A percentile compares a stretch with the other conserved stretches of the same genome.
These are phyloP conservation scores for Leptographium flavum DNA, from an alignment of 2,329 filamentous ascomycete species.

Conservation along the genomic window DNA sequence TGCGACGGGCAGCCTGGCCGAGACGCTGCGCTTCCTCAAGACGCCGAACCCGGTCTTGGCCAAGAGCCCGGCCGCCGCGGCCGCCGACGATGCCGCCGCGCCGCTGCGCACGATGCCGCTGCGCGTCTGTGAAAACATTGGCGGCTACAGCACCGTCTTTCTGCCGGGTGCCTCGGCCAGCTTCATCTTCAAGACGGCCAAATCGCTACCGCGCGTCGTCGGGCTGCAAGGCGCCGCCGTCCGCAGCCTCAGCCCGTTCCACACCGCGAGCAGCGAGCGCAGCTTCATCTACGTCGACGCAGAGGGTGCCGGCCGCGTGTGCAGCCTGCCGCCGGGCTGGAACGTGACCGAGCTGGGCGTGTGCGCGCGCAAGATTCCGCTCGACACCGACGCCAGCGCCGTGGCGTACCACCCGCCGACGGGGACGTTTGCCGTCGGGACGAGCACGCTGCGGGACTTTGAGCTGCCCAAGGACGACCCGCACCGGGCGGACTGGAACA, in stretches of 20 bases:
- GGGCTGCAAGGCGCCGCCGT: conserved; percentile 55
- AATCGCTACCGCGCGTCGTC: conserved; percentile 62
- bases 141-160: conserved; percentile 69
- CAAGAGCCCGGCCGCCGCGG: conserved; percentile 32
- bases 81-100: conserved; percentile 30
- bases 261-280: conserved; percentile 61
- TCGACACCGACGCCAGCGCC: conserved; percentile 57
- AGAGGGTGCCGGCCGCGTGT: conserved; percentile 58
- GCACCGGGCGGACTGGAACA: conserved; percentile 65
- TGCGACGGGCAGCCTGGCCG: conserved; percentile 7
- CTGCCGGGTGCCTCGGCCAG: conserved; percentile 66
- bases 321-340: conserved; percentile 50
- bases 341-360: conserved; percentile 64
- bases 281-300: conserved; percentile 75
- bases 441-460: conserved; percentile 54
- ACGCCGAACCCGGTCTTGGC: conserved; percentile 54
- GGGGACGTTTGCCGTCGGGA: conserved; percentile 63
- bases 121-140: conserved; percentile 47
- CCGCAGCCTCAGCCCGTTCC: conserved; percentile 58
- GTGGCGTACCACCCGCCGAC: conserved; percentile 65
- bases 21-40: conserved; percentile 62
- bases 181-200: conserved; percentile 71
- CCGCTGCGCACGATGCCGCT: conserved; percentile 34
- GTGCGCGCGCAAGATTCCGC: conserved; percentile 54
- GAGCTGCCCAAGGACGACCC: conserved; percentile 79